Percentiles rank a stretch among this genome's conserved stretches.
Conservation (phyloP, 2,329 filamentous ascomycete species). For the Cytospora piceae region DNA sequence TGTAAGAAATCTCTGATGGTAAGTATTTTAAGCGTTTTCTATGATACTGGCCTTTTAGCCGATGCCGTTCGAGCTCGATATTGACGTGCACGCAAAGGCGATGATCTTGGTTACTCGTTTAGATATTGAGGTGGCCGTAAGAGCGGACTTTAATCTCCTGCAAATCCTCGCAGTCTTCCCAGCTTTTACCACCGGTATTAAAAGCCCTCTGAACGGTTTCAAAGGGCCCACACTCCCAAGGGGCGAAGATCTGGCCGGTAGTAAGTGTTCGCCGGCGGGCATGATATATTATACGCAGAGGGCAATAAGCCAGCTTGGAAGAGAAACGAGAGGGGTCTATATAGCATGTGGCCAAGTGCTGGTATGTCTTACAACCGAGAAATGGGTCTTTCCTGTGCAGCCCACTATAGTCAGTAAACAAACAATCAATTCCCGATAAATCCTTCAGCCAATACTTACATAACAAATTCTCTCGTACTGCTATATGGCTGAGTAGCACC, state of each 20-base stretch:
- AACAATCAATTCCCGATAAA: neutral
- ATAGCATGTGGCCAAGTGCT: neutral
- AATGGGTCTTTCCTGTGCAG: neutral
- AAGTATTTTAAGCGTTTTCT: slow-evolving; percentile 3
- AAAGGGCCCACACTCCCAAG: neutral
- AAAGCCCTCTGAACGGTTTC: neutral
- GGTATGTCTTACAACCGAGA: neutral
- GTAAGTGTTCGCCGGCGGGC: neutral
- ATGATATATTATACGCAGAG: neutral
- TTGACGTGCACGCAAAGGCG: slow-evolving; percentile 6
- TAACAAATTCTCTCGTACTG: neutral
- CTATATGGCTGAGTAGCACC: neutral
- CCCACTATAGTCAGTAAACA: neutral
- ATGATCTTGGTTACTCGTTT: neutral
- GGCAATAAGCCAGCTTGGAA: neutral
- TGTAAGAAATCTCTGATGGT: neutral
- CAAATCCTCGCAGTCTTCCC: slow-evolving; percentile 2
- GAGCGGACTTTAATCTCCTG: neutral
- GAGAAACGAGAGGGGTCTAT: neutral
- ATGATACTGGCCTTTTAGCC: neutral
- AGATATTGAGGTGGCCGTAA: neutral
- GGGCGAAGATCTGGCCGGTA: neutral
- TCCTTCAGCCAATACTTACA: neutral
- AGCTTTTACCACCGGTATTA: neutral
- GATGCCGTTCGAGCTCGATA: neutral